These are phyloP conservation scores for Kuraishia hungarica DNA, from an alignment of 805 yeast genomes.

Conservation along the genomic window DNA sequence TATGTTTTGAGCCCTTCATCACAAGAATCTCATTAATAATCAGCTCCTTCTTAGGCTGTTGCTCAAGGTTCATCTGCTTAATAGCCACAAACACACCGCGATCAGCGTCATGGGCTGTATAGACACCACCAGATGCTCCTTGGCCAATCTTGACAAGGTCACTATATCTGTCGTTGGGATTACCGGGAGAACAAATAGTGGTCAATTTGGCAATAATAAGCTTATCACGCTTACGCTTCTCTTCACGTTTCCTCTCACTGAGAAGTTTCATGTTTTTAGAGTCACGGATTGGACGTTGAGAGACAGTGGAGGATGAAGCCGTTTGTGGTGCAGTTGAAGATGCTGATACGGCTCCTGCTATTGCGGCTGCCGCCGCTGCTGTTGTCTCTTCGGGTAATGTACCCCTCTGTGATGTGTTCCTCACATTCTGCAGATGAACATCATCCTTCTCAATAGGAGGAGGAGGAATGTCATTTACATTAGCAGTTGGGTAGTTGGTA, in stretches of 20 bases:
- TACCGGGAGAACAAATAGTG: slow-evolving; percentile 76
- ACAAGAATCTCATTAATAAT: slow-evolving; percentile 93
- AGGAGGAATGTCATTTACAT: background rate
- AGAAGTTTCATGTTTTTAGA: slow-evolving; percentile 40
- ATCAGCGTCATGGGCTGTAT: slow-evolving; percentile 65
- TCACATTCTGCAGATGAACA: slow-evolving; percentile 6
- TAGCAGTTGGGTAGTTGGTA: too few relatives aligned
- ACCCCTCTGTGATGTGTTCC: background rate
- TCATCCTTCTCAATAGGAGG: slow-evolving; percentile 1
- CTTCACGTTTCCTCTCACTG: slow-evolving; percentile 68
- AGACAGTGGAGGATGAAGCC: too few relatives aligned
- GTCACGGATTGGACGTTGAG: slow-evolving; percentile 14
- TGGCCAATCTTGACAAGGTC: slow-evolving; percentile 86
- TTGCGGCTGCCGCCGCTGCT: background rate
- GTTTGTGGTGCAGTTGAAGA: slow-evolving; percentile 25
- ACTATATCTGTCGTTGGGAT: slow-evolving; percentile 65
- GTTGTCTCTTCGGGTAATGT: slow-evolving; percentile 3
- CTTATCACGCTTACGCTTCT: slow-evolving; percentile 61
- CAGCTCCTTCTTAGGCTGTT: slow-evolving; percentile 90
- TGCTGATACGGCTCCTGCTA: background rate
- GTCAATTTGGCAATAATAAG: slow-evolving; percentile 64
- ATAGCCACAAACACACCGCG: slow-evolving; percentile 71
- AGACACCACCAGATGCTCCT: slow-evolving; percentile 98
- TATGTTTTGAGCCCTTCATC: slow-evolving; percentile 93
- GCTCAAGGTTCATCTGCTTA: slow-evolving; percentile 87